Evolutionary conservation across 495 filamentous ascomycete genomes (phyloP).

Genomic region (Neurospora sp.): DNA sequence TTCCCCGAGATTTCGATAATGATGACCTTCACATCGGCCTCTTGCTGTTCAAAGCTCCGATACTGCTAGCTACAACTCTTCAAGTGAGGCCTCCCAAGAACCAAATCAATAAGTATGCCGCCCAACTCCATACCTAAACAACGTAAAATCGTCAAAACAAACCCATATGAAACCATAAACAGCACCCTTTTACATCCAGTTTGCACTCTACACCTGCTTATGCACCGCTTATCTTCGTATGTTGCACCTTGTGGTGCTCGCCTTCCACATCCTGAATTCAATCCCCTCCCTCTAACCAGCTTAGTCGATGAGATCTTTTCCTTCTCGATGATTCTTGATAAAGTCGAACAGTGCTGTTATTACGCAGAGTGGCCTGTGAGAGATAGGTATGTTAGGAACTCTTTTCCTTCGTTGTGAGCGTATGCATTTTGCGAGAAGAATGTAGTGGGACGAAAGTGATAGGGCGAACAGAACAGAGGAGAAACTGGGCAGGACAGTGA

Average conservation of each 20-base stretch:
- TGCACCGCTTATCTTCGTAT: background rate
- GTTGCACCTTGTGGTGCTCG: background rate
- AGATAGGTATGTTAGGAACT: background rate
- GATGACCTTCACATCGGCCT: background rate
- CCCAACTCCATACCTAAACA: background rate
- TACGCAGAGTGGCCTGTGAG: constrained; percentile 12
- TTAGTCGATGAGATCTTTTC: constrained; percentile 20
- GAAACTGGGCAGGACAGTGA: background rate
- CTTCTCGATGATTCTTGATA: constrained; percentile 22
- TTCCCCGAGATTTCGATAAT: background rate
- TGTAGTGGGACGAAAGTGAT: background rate
- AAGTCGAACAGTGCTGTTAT: constrained; percentile 16
- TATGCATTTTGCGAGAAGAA: background rate
- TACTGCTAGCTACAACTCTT: background rate
- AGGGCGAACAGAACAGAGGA: background rate
- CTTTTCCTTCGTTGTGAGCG: background rate
- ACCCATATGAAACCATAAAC: background rate
- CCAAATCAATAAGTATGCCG: background rate
- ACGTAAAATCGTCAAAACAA: background rate
- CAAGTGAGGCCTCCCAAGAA: background rate
- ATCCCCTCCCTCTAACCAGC: background rate
- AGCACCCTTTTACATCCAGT: background rate
- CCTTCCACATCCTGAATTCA: background rate
- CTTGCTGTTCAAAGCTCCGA: background rate
- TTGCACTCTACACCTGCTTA: background rate